A percentile compares a stretch with the other conserved stretches of the same genome.
Evolutionary conservation across 495 filamentous ascomycete species (phyloP).

Genomic region (Lasiosphaeria hispida): DNA sequence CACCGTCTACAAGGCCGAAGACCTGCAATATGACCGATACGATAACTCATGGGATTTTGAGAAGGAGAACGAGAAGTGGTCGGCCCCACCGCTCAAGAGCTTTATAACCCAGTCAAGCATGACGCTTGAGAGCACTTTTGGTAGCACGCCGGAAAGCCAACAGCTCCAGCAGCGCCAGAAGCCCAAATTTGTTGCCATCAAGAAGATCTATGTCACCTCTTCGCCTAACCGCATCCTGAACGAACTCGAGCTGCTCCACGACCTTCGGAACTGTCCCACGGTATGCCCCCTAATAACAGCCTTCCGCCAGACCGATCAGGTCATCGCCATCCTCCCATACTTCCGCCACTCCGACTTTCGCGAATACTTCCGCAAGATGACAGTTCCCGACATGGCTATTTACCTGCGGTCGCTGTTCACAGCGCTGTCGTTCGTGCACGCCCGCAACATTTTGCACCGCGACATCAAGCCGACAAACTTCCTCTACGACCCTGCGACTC

Average conservation of each 20-base stretch:
- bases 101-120: conserved; percentile 26
- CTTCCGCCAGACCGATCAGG: conserved; percentile 89
- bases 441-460: conserved; percentile 80
- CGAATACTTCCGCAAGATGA: conserved; percentile 88
- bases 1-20: conserved; percentile 97
- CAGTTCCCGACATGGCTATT: conserved; percentile 74
- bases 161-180: conserved; percentile 35
- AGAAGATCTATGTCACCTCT: conserved; percentile 98
- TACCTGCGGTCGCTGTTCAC: conserved; percentile 89
- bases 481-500: conserved; percentile 79
- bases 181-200: conserved; percentile 87
- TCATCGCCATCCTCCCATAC: conserved; percentile 90
- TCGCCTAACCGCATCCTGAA: conserved; percentile 92
- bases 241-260: conserved; percentile 93
- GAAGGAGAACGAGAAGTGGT: conserved; percentile 61
- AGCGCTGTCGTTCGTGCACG: conserved; percentile 79
- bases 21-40: conserved; percentile 81
- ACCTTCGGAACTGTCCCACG: conserved; percentile 73
- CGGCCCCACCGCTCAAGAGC: conserved; percentile 56
- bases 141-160: neutral
- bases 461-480: conserved; percentile 99
- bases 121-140: conserved; percentile 15
- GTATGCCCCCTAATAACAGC: conserved; percentile 96
- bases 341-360: conserved; percentile 96
- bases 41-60: conserved; percentile 84